Conservation (phyloP, 768 basidiomycete genomes). For the Sarcomyxa edulis region DNA sequence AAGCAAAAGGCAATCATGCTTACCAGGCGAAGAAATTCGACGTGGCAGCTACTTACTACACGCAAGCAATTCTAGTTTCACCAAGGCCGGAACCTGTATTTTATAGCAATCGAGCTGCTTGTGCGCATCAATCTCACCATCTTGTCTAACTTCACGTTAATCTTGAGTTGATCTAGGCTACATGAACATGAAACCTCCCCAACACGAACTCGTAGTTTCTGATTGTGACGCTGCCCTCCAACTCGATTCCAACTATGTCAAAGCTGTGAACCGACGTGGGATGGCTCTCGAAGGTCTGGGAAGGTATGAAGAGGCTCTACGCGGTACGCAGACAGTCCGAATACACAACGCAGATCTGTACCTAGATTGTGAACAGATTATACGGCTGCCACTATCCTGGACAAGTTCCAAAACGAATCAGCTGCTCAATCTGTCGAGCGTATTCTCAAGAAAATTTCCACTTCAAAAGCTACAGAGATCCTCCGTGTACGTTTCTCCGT, state of each 20-base stretch:
- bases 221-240: constrained; percentile 89
- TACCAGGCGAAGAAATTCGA: constrained; percentile 60
- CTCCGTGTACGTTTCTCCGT: constrained; percentile 43
- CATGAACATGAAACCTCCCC: constrained; percentile 84
- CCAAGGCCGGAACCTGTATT: constrained; percentile 87
- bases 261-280: constrained; percentile 86
- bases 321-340: constrained; percentile 45
- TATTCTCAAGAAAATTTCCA: constrained; percentile 81
- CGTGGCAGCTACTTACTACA: constrained; percentile 61
- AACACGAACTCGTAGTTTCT: constrained; percentile 73
- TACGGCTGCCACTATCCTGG: constrained; percentile 94
- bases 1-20: constrained; percentile 66
- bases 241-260: constrained; percentile 82
- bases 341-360: background rate
- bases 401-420: constrained; percentile 80
- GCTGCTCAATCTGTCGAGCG: constrained; percentile 84
- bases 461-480: constrained; percentile 67
- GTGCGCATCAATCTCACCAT: constrained; percentile 36
- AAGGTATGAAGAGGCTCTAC: constrained; percentile 68
- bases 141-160: background rate
- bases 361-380: constrained; percentile 52
- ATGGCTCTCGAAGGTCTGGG: constrained; percentile 77
- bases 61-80: constrained; percentile 67
- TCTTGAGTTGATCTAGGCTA: constrained; percentile 51
- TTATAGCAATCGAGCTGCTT: constrained; percentile 96